Conservation (phyloP, 2,329 filamentous ascomycete genomes). For the Diaporthe vaccinii region DNA sequence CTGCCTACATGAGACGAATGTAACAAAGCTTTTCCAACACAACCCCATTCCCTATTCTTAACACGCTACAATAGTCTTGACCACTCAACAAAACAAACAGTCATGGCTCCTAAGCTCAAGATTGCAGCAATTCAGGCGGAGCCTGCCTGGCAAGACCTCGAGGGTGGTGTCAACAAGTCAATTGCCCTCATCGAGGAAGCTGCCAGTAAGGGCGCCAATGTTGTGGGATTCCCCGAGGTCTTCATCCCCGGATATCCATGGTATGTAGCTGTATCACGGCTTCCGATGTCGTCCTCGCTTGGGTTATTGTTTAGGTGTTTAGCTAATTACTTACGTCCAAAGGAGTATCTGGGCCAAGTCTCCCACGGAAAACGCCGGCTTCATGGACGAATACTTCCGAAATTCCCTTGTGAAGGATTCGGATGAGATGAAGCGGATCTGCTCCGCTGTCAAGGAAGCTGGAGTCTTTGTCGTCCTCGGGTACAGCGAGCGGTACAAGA, state of each 20-base stretch:
- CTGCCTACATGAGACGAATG: background rate
- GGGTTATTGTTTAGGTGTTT: background rate
- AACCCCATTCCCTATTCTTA: background rate
- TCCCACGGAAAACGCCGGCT: constrained; percentile 50
- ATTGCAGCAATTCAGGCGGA: constrained; percentile 32
- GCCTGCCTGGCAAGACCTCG: constrained; percentile 31
- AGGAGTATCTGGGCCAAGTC: constrained; percentile 50
- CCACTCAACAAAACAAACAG: background rate
- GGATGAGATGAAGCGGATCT: constrained; percentile 58
- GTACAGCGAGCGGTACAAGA: constrained; percentile 60
- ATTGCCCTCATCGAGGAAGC: constrained; percentile 51
- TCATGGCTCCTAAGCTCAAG: constrained; percentile 20
- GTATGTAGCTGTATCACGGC: constrained; percentile 47
- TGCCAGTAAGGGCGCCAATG: constrained; percentile 48
- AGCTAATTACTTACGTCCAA: constrained; percentile 21
- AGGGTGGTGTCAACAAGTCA: constrained; percentile 45
- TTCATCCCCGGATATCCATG: constrained; percentile 62
- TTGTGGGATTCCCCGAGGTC: constrained; percentile 59
- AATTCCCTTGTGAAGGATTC: constrained; percentile 57
- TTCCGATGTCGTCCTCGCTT: background rate
- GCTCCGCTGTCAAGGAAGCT: constrained; percentile 59
- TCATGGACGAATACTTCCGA: constrained; percentile 60
- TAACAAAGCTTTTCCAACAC: background rate
- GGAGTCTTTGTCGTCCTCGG: constrained; percentile 61
- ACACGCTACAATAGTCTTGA: background rate